Base-by-base conservation (phyloP, 495 filamentous ascomycete species). In the Penicillium cosmopolitanum region DNA sequence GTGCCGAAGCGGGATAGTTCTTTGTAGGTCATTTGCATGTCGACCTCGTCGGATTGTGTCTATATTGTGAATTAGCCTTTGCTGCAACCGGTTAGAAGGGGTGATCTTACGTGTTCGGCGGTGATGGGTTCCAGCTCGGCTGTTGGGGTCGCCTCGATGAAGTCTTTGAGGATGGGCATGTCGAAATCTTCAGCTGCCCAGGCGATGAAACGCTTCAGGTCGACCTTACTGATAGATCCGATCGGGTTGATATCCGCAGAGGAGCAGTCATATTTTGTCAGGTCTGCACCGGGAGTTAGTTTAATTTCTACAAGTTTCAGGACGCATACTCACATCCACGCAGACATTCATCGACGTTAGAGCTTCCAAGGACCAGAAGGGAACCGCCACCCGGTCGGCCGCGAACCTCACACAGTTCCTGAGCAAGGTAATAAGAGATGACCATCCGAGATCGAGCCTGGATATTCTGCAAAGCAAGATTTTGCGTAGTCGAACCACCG, bases 181-280 rank as follows among this genome's bases (percentile, higher is more conserved):
- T 40, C 50, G 40, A 59, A 59, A 16, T 59, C 40, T 18, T 44
- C 44, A 8, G 56, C 11, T 16, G 56, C 50, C 56, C 56, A 59
- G 16, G 25, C 56, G 23, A 59, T 59, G 31, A 59, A 59, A 4
- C 56, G 50, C 34, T 59, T 59, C 10, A 59, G 42, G 34, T 59
- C 56, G 21, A 53, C 50, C 34, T 59, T 59, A 48, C 56, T 59
- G 38, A 59, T 59, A 8, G 56, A 59, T 0, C 56, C 56, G 35
- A 59, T 59, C 16, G 56, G 56, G 31, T 59, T 59, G 56, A 59
- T 59, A 28, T 59, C 56, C 9, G 56, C 56, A 4, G 56, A 59
- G 3, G 56, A 59, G 44, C 56, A 59, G 42, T 59, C 56, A 33
- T 59, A 59, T 40, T 59, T 59, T 0, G 56, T 59, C 25, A 59